Base-by-base conservation (phyloP, 108 stramenopile species). In the Nannochloropsis oceanica region DNA sequence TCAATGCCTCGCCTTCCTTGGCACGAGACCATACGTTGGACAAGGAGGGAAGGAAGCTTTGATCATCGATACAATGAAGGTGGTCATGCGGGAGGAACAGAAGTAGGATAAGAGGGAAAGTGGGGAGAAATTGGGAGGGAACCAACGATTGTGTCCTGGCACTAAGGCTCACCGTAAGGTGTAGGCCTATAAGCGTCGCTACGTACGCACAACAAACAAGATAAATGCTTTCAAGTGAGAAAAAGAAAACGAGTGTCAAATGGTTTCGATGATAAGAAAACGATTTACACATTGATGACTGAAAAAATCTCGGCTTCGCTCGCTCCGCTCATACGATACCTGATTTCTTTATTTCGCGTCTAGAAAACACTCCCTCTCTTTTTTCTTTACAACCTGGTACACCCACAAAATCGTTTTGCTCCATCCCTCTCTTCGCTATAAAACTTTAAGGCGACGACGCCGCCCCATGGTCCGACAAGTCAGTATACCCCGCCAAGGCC, bases 1-100 rank as follows among this genome's bases (percentile, higher is more conserved):
- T 92, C 27, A 93, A 93, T 84, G 26, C 92, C 20, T 92, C 91
- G 7, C 92, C 92, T 14, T 92, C 91, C 9, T 79, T 93, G 82
- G 92, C 85, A 11, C 85, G 90, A 12, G 91, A 91, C 14, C 84
- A 44, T 26, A 20, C 44, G 25, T 86, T 93, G 26, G 92, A 93
- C 80, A 34, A 43, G 0, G 44, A 83, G 43, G 85, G 22, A 93
- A 92, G 89, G 80, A 86, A 26, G 27, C 43, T 0, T 73, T 92
- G 42, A 91, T 93, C 20, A 44, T 87, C 27, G 92, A 93, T 81
- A 91, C 84, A 8, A 79, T 92, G 12, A 34, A 80, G 8, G 88
- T 93, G n/a, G 87, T 92, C 26, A 73, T 73, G 59, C 59, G n/a
- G 59, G n/a, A 34, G 34, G 34, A 34, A 5, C 34, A 34, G 34